Percentiles rank a stretch among this genome's conserved stretches.
phyloP scores from a whole-genome alignment of 176 grass and related monocot genomes.

The Musa acuminata region DNA sequence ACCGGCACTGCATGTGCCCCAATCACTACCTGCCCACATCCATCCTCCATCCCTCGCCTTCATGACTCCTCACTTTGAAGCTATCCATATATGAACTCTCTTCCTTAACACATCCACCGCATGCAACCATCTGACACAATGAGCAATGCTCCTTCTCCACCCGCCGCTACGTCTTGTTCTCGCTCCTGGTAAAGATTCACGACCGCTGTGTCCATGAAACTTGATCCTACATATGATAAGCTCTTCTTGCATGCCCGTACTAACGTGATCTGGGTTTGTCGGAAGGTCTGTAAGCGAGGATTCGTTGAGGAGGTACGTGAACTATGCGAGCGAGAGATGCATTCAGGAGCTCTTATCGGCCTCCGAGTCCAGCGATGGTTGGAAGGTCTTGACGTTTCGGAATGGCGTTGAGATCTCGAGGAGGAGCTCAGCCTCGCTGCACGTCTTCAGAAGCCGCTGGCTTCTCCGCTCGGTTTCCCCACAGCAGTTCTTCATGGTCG shows the following conservation, averaged over 20 bases:
- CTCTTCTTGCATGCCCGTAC: too few species aligned
- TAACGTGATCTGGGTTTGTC: too few species aligned
- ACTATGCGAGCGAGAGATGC: constrained; percentile 90
- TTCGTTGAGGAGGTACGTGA: constrained; percentile 73
- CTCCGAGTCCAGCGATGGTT: constrained; percentile 56
- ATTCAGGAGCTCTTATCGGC: constrained; percentile 93
- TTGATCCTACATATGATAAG: too few species aligned
- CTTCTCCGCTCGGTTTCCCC: constrained; percentile 66
- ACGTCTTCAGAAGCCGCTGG: constrained; percentile 86
- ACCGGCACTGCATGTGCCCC: constrained; percentile 48
- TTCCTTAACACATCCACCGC: too few species aligned
- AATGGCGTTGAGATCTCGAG: constrained; percentile 92
- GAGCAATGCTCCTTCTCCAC: constrained; percentile 3
- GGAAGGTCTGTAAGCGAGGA: constrained; percentile 90
- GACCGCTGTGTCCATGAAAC: too few species aligned
- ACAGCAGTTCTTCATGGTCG: constrained; percentile 78
- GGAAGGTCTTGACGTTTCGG: constrained; percentile 70
- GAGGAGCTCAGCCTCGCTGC: constrained; percentile 38
- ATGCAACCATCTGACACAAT: not conserved
- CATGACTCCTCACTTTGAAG: not conserved
- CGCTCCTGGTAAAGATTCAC: constrained; percentile 12
- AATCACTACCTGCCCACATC: constrained; percentile 26
- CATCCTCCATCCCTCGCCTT: too few species aligned
- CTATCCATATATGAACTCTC: not conserved
- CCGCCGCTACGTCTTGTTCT: not conserved